A percentile compares a stretch with the other conserved stretches of the same genome.
These are phyloP conservation scores for Vinca minor DNA, from an alignment of 257 asterid genomes.

Conservation along the genomic window DNA sequence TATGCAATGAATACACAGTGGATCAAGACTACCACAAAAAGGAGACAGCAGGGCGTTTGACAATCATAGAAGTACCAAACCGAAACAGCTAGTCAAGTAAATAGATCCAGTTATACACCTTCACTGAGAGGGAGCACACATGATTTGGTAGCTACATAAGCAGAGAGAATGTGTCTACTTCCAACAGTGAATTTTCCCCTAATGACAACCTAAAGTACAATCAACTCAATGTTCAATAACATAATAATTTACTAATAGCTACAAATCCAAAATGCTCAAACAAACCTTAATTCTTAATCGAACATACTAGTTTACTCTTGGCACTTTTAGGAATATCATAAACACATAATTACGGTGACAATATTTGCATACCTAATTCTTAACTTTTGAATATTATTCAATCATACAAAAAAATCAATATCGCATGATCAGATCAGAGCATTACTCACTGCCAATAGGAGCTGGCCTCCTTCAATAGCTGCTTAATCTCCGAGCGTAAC, in stretches of 20 bases:
- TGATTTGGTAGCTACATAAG: background rate
- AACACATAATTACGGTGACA: background rate
- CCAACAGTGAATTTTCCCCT: background rate
- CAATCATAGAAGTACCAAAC: background rate
- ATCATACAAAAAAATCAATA: background rate
- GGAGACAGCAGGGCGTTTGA: background rate
- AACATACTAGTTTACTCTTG: background rate
- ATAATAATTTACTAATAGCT: background rate
- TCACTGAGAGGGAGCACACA: background rate
- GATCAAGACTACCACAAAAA: background rate
- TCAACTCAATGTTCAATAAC: background rate
- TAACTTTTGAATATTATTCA: background rate
- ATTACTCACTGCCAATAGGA: conserved; percentile 56
- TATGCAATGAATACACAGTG: background rate
- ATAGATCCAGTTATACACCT: background rate
- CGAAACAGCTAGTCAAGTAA: background rate
- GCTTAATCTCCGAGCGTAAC: conserved; percentile 59
- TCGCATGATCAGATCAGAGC: background rate
- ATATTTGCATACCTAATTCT: background rate
- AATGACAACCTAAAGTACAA: background rate
- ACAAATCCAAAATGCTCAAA: background rate
- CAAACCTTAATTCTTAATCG: background rate
- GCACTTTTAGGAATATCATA: background rate
- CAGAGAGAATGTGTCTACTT: background rate
- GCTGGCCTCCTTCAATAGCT: conserved; percentile 71